Conservation (phyloP, 2,329 filamentous ascomycete species). For the Diaporthe nobilis region DNA sequence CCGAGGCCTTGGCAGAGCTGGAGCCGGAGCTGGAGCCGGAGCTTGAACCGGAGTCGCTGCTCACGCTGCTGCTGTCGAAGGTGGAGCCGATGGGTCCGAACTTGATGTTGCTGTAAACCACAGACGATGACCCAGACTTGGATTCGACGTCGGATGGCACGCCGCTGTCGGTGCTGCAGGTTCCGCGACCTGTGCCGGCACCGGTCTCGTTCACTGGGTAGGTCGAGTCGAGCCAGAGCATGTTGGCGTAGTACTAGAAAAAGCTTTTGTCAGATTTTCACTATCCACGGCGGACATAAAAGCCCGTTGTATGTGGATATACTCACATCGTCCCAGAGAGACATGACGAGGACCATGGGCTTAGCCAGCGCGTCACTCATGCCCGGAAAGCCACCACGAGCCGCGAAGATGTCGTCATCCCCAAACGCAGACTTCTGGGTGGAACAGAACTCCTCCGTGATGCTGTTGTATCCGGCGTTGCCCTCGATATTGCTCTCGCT, state of each 20-base stretch:
- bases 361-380: constrained; percentile 66
- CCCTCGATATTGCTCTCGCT: constrained; percentile 55
- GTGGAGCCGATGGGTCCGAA: constrained; percentile 45
- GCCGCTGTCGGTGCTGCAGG: constrained; percentile 57
- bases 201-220: constrained; percentile 60
- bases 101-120: constrained; percentile 46
- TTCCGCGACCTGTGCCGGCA: constrained; percentile 60
- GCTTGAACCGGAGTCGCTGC: not conserved
- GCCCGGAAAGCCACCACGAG: constrained; percentile 65
- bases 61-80: constrained; percentile 32
- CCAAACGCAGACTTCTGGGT: constrained; percentile 67
- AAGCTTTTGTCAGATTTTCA: not conserved
- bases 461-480: constrained; percentile 49
- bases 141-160: constrained; percentile 55
- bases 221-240: constrained; percentile 73
- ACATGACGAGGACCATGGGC: constrained; percentile 75
- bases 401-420: constrained; percentile 64
- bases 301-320: not conserved
- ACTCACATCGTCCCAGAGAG: constrained; percentile 67
- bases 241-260: constrained; percentile 66
- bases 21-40: constrained; percentile 5
- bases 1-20: not conserved
- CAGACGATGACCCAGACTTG: constrained; percentile 44
- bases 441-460: constrained; percentile 70
- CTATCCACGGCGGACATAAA: not conserved